Evolutionary conservation across 2,329 filamentous ascomycete species (phyloP), one percentile per base, ranked within the genome.

Genomic region (Alternaria metachromatica): DNA sequence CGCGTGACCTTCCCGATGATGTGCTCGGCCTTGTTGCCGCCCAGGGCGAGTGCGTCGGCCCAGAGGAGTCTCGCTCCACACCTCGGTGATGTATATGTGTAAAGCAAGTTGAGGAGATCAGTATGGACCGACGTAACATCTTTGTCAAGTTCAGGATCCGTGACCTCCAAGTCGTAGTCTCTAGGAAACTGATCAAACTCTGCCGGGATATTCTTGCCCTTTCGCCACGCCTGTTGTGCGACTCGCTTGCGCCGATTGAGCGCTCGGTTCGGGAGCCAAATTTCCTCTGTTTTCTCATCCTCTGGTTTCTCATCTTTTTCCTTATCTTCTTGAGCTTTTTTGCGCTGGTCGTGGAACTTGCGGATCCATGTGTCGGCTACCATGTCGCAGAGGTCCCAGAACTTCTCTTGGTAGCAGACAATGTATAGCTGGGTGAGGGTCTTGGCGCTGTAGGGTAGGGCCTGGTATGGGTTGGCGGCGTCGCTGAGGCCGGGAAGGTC

Each of bases 341-440:
- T 46, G 49, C 73, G 68, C 6, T 59, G 49, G 6, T 25, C 49
- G 26, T 76, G 76, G 60, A 77, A 74, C 1, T 72, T 74, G 15
- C 73, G 76, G 59, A 79, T 79, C 76, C 76, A 79, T 6, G 72
- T 76, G 46, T 79, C 76, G 37, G 67, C 65, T 26, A 79, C 56
- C 13, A 79, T 63, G 55, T 79, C 76, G 62, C 76, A 78, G 21
- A 69, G 41, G 41, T 76, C 37, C 61, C 63, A 72, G 4, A 63
- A 26, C 1, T 56, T 12, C 15, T 57, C 28, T 5, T 64, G 18
- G 58, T 75, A 74, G 58, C 66, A 65, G 20, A 67, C 43, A 33
- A 77, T 58, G 66, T 78, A 78, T n/a, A 78, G 65, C 8, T 73
- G 61, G 1, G 60, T 69, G 5, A 78, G 72, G 3, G 64, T 21